phyloP scores from a whole-genome alignment of 2,329 filamentous ascomycete species.

The Trichoderma sp. region DNA sequence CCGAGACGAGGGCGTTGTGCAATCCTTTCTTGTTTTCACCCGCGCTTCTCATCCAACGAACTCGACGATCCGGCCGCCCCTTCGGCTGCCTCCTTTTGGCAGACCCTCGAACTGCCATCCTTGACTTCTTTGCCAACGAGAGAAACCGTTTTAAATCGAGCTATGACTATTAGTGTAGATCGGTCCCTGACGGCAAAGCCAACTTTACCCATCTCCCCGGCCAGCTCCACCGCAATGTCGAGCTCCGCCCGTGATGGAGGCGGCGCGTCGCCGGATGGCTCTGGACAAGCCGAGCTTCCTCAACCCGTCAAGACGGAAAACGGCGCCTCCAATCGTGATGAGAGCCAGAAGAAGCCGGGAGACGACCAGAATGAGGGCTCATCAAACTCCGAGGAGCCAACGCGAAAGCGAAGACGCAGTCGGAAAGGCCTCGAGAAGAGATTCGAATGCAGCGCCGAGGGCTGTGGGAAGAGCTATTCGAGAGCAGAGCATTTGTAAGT shows the following conservation, averaged over 20 bases:
- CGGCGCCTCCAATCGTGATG: conserved; percentile 6
- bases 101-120: neutral
- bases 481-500: conserved; percentile 89
- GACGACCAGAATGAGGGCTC: conserved; percentile 27
- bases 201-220: conserved; percentile 25
- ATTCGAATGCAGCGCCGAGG: conserved; percentile 81
- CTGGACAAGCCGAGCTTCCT: neutral
- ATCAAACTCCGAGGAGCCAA: conserved; percentile 29
- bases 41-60: neutral
- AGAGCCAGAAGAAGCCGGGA: neutral
- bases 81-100: conserved; percentile 6
- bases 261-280: conserved; percentile 18
- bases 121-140: neutral
- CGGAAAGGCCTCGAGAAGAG: conserved; percentile 80
- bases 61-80: conserved; percentile 10
- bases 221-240: conserved; percentile 26
- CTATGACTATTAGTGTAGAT: conserved; percentile 24
- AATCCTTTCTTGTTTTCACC: neutral
- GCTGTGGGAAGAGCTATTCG: conserved; percentile 95
- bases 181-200: conserved; percentile 18
- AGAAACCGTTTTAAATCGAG: conserved; percentile 5
- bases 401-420: conserved; percentile 66
- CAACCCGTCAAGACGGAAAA: conserved; percentile 17
- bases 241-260: conserved; percentile 22
- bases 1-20: conserved; percentile 2